Percentiles rank a stretch among this genome's conserved stretches.
These are phyloP conservation scores for Thecaphora thlaspeos DNA, from an alignment of 1,284 basidiomycete species.

Conservation along the genomic window DNA sequence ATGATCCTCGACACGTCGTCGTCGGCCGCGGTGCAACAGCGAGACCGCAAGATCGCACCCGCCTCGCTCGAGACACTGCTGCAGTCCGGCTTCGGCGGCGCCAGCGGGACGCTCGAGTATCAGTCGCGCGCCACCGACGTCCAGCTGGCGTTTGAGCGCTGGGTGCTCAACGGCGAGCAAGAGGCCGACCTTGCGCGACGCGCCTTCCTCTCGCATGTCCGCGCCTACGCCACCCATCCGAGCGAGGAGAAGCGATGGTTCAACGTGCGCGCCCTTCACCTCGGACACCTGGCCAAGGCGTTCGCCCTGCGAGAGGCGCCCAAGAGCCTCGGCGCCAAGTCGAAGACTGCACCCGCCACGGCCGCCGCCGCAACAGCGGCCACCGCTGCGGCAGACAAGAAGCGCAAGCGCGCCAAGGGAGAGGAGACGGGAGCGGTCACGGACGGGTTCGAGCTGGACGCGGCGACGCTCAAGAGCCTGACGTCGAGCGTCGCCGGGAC, in stretches of 20 bases:
- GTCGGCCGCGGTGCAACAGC: not conserved
- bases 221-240: slow-evolving; percentile 97
- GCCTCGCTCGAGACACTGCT: slow-evolving; percentile 36
- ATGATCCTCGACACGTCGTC: slow-evolving; percentile 11
- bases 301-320: slow-evolving; percentile 95
- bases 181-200: slow-evolving; percentile 75
- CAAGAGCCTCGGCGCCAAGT: slow-evolving; percentile 62
- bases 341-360: slow-evolving; percentile 11
- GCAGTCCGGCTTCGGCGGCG: slow-evolving; percentile 74
- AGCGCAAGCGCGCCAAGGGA: not conserved
- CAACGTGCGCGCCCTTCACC: slow-evolving; percentile 86
- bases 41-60: slow-evolving; percentile 15
- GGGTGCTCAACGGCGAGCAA: slow-evolving; percentile 79
- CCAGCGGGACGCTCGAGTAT: slow-evolving; percentile 64
- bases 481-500: slow-evolving; percentile 10
- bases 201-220: slow-evolving; percentile 87
- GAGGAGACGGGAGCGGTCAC: not conserved
- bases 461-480: not conserved
- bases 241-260: slow-evolving; percentile 92
- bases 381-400: slow-evolving; percentile 4
- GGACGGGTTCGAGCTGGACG: not conserved
- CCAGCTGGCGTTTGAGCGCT: slow-evolving; percentile 89
- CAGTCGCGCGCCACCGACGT: slow-evolving; percentile 92
- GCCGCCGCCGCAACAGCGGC: slow-evolving; percentile 1
- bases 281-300: slow-evolving; percentile 93